These are phyloP conservation scores for Cryptococcus sp. DNA, from an alignment of 1,284 basidiomycete species.

Conservation along the genomic window DNA sequence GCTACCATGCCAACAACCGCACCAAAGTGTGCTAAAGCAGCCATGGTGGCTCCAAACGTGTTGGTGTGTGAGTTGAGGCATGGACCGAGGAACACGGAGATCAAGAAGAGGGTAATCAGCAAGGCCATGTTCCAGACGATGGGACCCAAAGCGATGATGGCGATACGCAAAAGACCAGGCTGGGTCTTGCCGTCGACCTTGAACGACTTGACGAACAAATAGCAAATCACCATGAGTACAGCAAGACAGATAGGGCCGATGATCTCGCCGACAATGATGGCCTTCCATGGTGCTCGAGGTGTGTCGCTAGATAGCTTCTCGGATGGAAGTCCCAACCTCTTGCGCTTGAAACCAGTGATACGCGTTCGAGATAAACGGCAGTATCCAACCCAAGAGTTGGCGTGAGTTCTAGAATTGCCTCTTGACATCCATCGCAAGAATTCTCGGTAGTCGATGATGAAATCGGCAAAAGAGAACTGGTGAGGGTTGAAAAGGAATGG, in stretches of 20 bases:
- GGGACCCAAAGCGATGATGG: conserved; percentile 88
- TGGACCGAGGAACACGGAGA: conserved; percentile 90
- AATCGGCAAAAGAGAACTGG: conserved; percentile 92
- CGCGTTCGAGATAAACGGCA: conserved; percentile 90
- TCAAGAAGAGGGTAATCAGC: conserved; percentile 79
- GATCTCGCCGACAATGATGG: conserved; percentile 84
- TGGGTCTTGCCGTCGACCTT: conserved; percentile 58
- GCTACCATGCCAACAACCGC: conserved; percentile 80
- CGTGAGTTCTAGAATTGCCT: conserved; percentile 93
- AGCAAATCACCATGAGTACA: conserved; percentile 78
- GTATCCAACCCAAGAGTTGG: conserved; percentile 97
- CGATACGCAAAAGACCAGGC: conserved; percentile 85
- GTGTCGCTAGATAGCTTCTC: conserved; percentile 92
- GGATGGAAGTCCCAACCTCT: conserved; percentile 88
- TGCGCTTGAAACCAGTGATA: conserved; percentile 97
- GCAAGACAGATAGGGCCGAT: conserved; percentile 82
- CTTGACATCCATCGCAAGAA: conserved; percentile 97
- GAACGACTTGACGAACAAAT: conserved; percentile 72
- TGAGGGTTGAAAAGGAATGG: conserved; percentile 97
- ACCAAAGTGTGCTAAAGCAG: conserved; percentile 77
- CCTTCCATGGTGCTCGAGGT: conserved; percentile 84
- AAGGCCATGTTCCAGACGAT: conserved; percentile 94
- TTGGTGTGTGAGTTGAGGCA: conserved; percentile 75
- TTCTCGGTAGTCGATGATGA: conserved; percentile 94
- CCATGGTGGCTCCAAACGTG: conserved; percentile 86